Conservation (phyloP, 192 early-diverging fungal genomes). For the Chytriomyces sp. region DNA sequence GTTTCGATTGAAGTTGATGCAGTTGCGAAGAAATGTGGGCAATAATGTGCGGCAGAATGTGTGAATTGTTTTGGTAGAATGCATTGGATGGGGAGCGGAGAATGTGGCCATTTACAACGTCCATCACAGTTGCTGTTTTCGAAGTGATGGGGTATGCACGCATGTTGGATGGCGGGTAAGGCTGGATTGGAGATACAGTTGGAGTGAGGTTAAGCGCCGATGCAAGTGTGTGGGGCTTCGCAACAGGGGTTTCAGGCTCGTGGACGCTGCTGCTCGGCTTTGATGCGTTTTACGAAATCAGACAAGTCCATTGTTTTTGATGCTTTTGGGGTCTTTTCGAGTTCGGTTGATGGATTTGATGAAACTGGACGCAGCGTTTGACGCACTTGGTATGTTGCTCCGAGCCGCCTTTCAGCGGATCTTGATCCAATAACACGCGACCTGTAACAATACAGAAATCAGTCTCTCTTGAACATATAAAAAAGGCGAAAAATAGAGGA, state of each 20-base stretch:
- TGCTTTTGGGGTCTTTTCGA: not conserved
- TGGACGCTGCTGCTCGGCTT: not conserved
- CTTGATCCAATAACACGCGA: not conserved
- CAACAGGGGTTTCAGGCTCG: not conserved
- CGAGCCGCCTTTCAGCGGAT: not conserved
- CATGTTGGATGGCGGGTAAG: slow-evolving; percentile 39
- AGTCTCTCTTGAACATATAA: not conserved
- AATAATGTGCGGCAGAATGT: slow-evolving; percentile 67
- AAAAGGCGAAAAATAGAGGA: not conserved
- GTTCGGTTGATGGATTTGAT: not conserved
- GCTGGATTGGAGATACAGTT: not conserved
- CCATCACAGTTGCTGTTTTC: slow-evolving; percentile 18
- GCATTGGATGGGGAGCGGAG: slow-evolving; percentile 68
- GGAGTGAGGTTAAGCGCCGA: slow-evolving; percentile 6
- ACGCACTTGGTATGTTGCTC: slow-evolving; percentile 13
- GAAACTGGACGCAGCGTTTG: slow-evolving; percentile 5
- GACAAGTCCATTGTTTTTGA: slow-evolving; percentile 17
- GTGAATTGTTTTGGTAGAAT: slow-evolving; percentile 75
- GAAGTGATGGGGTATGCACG: slow-evolving; percentile 2
- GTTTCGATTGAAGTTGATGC: slow-evolving; percentile 51
- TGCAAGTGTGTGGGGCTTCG: not conserved
- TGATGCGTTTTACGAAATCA: slow-evolving; percentile 21
- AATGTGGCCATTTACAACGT: slow-evolving; percentile 47
- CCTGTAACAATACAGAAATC: slow-evolving; percentile 7
- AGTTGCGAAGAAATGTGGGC: slow-evolving; percentile 67